Evolutionary conservation across 1,139 yeast species (phyloP).

Genomic region (Tardiomyces depauwii): DNA sequence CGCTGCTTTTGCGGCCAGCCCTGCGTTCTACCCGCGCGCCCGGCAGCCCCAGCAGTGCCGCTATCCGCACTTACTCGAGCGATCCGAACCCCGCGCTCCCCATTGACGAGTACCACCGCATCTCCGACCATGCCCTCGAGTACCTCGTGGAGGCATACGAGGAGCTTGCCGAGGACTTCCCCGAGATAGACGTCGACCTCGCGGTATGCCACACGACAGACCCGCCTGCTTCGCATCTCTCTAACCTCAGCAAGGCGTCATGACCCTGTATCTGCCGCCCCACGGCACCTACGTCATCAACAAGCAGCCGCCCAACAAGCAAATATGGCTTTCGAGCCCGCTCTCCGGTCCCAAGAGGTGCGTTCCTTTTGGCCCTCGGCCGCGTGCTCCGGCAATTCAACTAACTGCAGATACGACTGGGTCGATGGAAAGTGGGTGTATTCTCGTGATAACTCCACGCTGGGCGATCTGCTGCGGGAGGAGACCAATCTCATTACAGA

Average conservation of each 20-base stretch:
- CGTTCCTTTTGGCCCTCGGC: neutral
- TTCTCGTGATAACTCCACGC: conserved; percentile 26
- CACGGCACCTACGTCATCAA: conserved; percentile 79
- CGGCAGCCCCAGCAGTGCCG: too few species aligned
- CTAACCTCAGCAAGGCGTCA: conserved; percentile 49
- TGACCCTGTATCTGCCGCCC: conserved; percentile 55
- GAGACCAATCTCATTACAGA: conserved; percentile 18
- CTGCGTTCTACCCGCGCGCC: too few species aligned
- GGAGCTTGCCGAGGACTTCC: conserved; percentile 42
- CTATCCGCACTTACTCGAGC: neutral
- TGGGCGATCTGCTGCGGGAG: conserved; percentile 25
- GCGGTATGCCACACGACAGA: conserved; percentile 17
- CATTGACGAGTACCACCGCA: conserved; percentile 41
- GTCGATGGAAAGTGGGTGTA: conserved; percentile 29
- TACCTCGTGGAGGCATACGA: conserved; percentile 53
- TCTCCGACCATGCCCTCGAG: conserved; percentile 57
- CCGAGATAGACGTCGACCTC: conserved; percentile 66
- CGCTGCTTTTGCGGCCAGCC: too few species aligned
- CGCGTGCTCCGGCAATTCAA: neutral
- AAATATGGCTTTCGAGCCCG: conserved; percentile 88
- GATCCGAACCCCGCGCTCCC: conserved; percentile 10
- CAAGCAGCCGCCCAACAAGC: conserved; percentile 90
- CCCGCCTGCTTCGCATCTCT: conserved; percentile 1
- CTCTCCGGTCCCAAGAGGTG: conserved; percentile 76
- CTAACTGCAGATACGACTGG: conserved; percentile 19